phyloP scores from a whole-genome alignment of 345 rosid genomes.

The Bruguiera sexangula region DNA sequence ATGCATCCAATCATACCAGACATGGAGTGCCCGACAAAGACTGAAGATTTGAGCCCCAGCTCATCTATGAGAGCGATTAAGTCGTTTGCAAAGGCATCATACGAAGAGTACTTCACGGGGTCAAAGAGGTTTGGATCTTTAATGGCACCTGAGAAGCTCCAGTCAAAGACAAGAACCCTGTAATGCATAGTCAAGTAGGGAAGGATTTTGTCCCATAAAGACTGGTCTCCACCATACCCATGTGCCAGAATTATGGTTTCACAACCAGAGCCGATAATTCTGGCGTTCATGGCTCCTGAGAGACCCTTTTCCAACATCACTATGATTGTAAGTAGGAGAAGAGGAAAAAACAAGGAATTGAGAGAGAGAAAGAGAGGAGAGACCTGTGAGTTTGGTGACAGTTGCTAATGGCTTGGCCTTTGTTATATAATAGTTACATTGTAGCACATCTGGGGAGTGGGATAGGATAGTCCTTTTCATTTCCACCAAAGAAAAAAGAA shows the following conservation, averaged over 20 bases:
- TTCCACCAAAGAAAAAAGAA: too few species aligned
- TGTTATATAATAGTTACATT: conserved; percentile 5
- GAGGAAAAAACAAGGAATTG: background rate
- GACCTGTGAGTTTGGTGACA: background rate
- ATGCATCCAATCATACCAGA: conserved; percentile 85
- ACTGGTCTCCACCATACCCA: conserved; percentile 73
- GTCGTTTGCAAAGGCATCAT: conserved; percentile 57
- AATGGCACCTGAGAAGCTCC: conserved; percentile 68
- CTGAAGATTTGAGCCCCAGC: conserved; percentile 35
- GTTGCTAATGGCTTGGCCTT: background rate
- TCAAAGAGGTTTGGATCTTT: conserved; percentile 54
- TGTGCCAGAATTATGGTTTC: conserved; percentile 42
- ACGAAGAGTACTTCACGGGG: conserved; percentile 53
- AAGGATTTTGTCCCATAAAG: conserved; percentile 33
- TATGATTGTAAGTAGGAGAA: conserved; percentile 18
- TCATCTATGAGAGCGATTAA: conserved; percentile 60
- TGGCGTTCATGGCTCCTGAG: conserved; percentile 59
- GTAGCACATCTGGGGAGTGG: too few species aligned
- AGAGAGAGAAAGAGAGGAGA: background rate
- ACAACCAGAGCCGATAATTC: conserved; percentile 39
- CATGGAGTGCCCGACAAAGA: conserved; percentile 86
- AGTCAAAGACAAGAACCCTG: conserved; percentile 63
- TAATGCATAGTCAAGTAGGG: conserved; percentile 44
- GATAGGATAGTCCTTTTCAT: too few species aligned
- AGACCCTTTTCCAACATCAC: conserved; percentile 40